These are phyloP conservation scores for Symbiotaphrina buchneri DNA, from an alignment of 495 filamentous ascomycete species.

Conservation along the genomic window DNA sequence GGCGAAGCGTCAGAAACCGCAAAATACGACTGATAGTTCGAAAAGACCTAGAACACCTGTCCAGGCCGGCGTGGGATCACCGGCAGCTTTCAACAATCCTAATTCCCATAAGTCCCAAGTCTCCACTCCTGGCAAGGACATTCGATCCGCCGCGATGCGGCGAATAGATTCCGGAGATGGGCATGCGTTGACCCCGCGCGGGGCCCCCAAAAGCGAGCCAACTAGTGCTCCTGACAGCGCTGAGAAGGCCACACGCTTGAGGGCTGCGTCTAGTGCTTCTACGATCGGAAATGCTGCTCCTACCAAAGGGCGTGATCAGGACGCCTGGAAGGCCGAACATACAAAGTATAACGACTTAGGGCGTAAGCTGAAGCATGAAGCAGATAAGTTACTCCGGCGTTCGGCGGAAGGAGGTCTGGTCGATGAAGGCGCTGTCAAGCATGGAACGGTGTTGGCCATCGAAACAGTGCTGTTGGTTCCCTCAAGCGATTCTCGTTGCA, in stretches of 20 bases:
- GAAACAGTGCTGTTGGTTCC: conserved; percentile 18
- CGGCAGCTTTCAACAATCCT: not conserved
- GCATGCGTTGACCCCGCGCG: conserved; percentile 1
- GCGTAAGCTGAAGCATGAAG: conserved; percentile 24
- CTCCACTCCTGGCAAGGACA: conserved; percentile 1
- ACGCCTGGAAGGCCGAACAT: conserved; percentile 22
- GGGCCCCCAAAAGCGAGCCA: too few species aligned
- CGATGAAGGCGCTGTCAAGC: conserved; percentile 15
- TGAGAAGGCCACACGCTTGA: too few species aligned
- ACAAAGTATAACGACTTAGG: conserved; percentile 18
- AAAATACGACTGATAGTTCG: too few species aligned
- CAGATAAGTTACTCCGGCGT: conserved; percentile 14
- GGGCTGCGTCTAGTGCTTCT: too few species aligned
- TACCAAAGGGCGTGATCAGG: conserved; percentile 11
- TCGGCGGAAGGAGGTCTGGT: conserved; percentile 10
- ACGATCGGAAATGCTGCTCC: too few species aligned
- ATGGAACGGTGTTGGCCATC: conserved; percentile 19
- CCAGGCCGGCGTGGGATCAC: not conserved
- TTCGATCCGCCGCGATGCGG: conserved; percentile 1
- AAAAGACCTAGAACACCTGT: not conserved
- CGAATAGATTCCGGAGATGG: conserved; percentile 1
- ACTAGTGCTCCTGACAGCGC: too few species aligned
- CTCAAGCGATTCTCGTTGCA: not conserved
- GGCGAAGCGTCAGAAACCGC: conserved; percentile 1
- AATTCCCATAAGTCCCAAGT: not conserved